These are phyloP conservation scores for Xylariaceae sp. DNA, from an alignment of 2,329 filamentous ascomycete genomes.

Conservation along the genomic window DNA sequence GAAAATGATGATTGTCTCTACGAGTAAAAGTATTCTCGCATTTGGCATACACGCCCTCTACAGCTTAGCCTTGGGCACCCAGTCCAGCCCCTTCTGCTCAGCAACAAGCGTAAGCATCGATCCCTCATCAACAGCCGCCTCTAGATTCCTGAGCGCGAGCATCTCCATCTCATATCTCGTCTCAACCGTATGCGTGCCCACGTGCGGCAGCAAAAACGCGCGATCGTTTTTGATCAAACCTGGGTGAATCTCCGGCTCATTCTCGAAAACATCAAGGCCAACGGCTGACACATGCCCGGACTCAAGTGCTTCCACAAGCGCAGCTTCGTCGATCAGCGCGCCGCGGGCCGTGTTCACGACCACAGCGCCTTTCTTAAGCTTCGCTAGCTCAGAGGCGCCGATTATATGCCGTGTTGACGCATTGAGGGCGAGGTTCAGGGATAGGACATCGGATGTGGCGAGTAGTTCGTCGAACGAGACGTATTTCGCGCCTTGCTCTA, in stretches of 20 bases:
- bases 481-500: slow-evolving; percentile 43
- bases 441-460: slow-evolving; percentile 50
- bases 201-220: slow-evolving; percentile 61
- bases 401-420: slow-evolving; percentile 50
- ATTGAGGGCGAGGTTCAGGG: slow-evolving; percentile 50
- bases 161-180: slow-evolving; percentile 40
- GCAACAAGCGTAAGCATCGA: slow-evolving; percentile 57
- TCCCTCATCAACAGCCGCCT: slow-evolving; percentile 51
- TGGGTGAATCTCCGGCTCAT: slow-evolving; percentile 58
- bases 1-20: too few relatives aligned
- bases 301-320: slow-evolving; percentile 49
- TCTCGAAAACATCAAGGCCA: slow-evolving; percentile 55
- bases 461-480: slow-evolving; percentile 54
- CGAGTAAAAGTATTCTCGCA: too few relatives aligned
- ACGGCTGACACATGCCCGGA: slow-evolving; percentile 50
- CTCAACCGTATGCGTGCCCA: slow-evolving; percentile 64
- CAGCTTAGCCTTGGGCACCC: slow-evolving; percentile 17
- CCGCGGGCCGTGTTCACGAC: slow-evolving; percentile 57
- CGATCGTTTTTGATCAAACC: slow-evolving; percentile 55
- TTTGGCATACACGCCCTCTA: not conserved
- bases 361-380: slow-evolving; percentile 53
- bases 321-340: slow-evolving; percentile 53
- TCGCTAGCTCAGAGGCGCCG: slow-evolving; percentile 43
- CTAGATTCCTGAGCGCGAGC: slow-evolving; percentile 46
- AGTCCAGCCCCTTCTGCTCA: slow-evolving; percentile 48